Evolutionary conservation across 108 stramenopile genomes (phyloP), one percentile per base, ranked within the genome.

Genomic region (Nitzschia inconspicua): DNA sequence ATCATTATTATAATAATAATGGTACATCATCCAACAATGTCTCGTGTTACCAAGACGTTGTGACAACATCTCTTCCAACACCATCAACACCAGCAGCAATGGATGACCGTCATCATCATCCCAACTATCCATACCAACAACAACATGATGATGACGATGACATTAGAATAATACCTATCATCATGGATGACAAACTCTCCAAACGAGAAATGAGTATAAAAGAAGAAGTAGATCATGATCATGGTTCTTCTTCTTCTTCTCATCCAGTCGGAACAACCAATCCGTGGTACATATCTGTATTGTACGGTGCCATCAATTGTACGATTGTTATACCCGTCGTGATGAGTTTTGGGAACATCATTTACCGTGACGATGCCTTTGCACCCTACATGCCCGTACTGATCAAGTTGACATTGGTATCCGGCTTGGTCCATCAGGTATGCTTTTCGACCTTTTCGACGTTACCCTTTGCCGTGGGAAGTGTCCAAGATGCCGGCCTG

Each of bases 401-500:
- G 35, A 80, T 94, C 41, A 87, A 94, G 61, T 68, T 94, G 13
- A 91, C 89, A 3, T 52, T 91, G 9, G 64, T 91, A 3, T 86
- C 82, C 40, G 90, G 87, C 25, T 80, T 92, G 42, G 77, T 98
- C 37, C 97, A 98, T 68, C 97, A 98, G 79, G 31, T 93, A 3
- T 83, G 83, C 28, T 98, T 98, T 73, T 85, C 86, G 10, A 52
- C 86, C 11, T 66, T 93, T 25, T 83, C 80, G 46, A 73, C 83
- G 7, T 66, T 98, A 14, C 91, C 93, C 18, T 98, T 96, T 67
- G 95, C 96, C 5, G 92, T 97, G 19, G 96, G 98, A 14, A 88
- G 89, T 57, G 97, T 98, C 1, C 97, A 98, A 73, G 98, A 99
- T 73, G 98, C 98, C 8, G 96, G 98, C 2, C 74, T 99, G 28